Evolutionary conservation across 2,329 filamentous ascomycete genomes (phyloP).

Genomic region (Aspergillus flavus): DNA sequence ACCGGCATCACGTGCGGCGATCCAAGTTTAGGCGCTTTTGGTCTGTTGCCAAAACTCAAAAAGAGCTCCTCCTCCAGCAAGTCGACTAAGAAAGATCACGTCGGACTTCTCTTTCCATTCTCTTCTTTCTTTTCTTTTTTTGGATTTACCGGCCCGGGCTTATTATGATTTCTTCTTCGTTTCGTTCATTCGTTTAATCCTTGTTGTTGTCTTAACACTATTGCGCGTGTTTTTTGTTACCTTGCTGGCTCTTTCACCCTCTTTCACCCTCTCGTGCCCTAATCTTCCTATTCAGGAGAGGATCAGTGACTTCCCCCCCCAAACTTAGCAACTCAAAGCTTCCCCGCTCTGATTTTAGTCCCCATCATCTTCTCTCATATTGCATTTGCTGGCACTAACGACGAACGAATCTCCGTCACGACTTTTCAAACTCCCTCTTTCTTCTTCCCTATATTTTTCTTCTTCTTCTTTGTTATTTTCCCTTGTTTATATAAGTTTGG

Average conservation of each 20-base stretch:
- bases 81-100: background rate
- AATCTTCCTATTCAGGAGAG: conserved; percentile 15
- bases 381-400: conserved; percentile 6
- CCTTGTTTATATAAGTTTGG: background rate
- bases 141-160: background rate
- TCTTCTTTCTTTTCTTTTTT: background rate
- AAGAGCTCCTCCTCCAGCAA: background rate
- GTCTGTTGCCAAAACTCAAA: conserved; percentile 3
- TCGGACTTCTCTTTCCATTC: conserved; percentile 2
- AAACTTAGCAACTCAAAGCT: conserved; percentile 13
- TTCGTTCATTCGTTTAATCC: background rate
- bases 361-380: conserved; percentile 1
- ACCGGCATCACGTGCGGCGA: conserved; percentile 24
- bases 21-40: conserved; percentile 17
- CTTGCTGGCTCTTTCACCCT: background rate
- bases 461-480: background rate
- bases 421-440: background rate
- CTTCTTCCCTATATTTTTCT: background rate
- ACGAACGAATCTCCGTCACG: conserved; percentile 1
- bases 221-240: background rate
- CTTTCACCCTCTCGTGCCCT: conserved; percentile 2
- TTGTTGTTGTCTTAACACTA: background rate
- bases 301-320: conserved; percentile 6
- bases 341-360: conserved; percentile 11
- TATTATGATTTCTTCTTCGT: background rate